phyloP scores from a whole-genome alignment of 805 yeast genomes.

The Starmerella khaoyaiensis region DNA sequence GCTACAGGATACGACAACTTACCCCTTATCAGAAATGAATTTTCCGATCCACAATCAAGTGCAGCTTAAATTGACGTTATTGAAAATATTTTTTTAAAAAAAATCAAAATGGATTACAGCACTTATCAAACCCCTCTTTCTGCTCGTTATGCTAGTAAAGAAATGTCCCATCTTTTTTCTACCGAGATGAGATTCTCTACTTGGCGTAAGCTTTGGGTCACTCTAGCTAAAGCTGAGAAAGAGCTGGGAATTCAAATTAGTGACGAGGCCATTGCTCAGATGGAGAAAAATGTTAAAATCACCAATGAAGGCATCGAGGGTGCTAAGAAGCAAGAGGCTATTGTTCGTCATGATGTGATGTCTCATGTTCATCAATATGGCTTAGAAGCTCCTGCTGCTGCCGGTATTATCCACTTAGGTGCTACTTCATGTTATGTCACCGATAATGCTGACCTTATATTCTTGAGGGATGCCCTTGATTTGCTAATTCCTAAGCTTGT shows the following conservation, averaged over 20 bases:
- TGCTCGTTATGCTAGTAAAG: slow-evolving; percentile 93
- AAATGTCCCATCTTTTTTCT: slow-evolving; percentile 89
- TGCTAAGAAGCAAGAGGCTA: slow-evolving; percentile 89
- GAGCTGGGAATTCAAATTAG: slow-evolving; percentile 81
- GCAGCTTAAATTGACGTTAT: background rate
- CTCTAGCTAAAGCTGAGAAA: slow-evolving; percentile 89
- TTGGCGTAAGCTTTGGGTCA: slow-evolving; percentile 96
- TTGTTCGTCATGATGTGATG: slow-evolving; percentile 98
- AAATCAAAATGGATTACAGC: slow-evolving; percentile 35
- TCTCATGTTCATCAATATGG: slow-evolving; percentile 97
- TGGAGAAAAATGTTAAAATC: slow-evolving; percentile 62
- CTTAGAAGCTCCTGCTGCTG: slow-evolving; percentile 82
- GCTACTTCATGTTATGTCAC: slow-evolving; percentile 97
- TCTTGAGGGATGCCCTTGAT: slow-evolving; percentile 91
- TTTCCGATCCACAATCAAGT: background rate
- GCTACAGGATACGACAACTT: too few species aligned
- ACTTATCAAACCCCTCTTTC: slow-evolving; percentile 86
- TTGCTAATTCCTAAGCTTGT: slow-evolving; percentile 86
- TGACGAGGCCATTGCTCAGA: slow-evolving; percentile 82
- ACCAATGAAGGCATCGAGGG: slow-evolving; percentile 85
- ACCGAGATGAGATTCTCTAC: slow-evolving; percentile 89
- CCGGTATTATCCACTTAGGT: slow-evolving; percentile 95
- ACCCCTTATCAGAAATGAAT: too few species aligned
- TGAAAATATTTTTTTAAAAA: background rate
- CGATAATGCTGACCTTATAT: slow-evolving; percentile 94